These are phyloP conservation scores for Alternaria tenuissima DNA, from an alignment of 2,329 filamentous ascomycete species.

Conservation along the genomic window DNA sequence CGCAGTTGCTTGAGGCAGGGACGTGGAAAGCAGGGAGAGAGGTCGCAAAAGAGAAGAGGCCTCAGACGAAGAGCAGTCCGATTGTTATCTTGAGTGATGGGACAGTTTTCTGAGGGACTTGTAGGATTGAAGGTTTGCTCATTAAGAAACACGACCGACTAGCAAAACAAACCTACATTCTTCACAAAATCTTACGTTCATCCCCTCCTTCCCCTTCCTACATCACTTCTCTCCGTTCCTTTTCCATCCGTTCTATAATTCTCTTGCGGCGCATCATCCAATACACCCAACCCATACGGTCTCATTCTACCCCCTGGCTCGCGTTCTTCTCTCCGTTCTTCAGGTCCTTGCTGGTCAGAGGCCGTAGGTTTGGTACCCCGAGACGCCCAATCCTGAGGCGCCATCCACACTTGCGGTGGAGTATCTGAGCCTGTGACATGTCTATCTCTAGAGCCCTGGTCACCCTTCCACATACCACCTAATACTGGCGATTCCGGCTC, in stretches of 20 bases:
- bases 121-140: neutral
- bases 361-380: neutral
- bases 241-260: neutral
- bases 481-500: neutral
- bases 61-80: constrained; percentile 38
- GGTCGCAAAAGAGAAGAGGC: constrained; percentile 33
- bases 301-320: neutral
- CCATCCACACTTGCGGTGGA: constrained; percentile 1
- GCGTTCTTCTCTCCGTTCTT: neutral
- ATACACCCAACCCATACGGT: constrained; percentile 1
- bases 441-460: neutral
- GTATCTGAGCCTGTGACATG: neutral
- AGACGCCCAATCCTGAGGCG: constrained; percentile 5
- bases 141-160: neutral
- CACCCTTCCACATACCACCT: neutral
- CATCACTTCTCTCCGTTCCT: neutral
- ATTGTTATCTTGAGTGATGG: constrained; percentile 44
- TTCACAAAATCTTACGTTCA: neutral
- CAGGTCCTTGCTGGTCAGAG: neutral
- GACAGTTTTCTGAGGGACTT: constrained; percentile 33
- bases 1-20: constrained; percentile 90
- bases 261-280: neutral
- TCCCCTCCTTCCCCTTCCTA: neutral
- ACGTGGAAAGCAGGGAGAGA: constrained; percentile 77
- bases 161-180: neutral